These are phyloP conservation scores for Rubus idaeus DNA, from an alignment of 306 rosid genomes.

Conservation along the genomic window DNA sequence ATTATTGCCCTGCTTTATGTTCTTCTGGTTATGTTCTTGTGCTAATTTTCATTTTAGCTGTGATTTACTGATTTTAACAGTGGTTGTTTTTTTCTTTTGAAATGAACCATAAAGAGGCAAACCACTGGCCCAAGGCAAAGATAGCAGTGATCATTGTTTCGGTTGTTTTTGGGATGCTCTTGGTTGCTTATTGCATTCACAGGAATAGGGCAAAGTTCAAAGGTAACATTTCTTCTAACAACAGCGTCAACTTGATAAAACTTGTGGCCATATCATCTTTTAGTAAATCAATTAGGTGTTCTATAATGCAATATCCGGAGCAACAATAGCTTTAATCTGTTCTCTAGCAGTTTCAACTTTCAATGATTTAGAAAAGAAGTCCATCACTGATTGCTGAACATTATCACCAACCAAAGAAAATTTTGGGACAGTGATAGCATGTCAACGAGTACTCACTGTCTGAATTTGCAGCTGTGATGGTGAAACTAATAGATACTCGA, in stretches of 20 bases:
- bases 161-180: constrained; percentile 17
- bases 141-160: constrained; percentile 6
- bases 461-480: background rate
- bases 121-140: constrained; percentile 6
- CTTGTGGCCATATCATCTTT: background rate
- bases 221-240: constrained; percentile 21
- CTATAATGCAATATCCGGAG: constrained; percentile 1
- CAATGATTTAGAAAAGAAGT: no score
- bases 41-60: background rate
- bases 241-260: background rate
- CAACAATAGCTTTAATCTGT: background rate
- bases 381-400: no score
- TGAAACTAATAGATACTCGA: background rate
- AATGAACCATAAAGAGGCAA: constrained; percentile 18
- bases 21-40: background rate
- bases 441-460: background rate
- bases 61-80: background rate
- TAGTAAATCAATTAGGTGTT: background rate
- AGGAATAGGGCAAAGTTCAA: constrained; percentile 12
- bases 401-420: background rate
- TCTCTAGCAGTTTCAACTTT: background rate
- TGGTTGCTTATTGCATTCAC: constrained; percentile 23
- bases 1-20: background rate
- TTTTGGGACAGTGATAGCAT: background rate
- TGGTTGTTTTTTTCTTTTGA: background rate